Evolutionary conservation across 441 rosid species (phyloP).

Genomic region (Iberis amara): DNA sequence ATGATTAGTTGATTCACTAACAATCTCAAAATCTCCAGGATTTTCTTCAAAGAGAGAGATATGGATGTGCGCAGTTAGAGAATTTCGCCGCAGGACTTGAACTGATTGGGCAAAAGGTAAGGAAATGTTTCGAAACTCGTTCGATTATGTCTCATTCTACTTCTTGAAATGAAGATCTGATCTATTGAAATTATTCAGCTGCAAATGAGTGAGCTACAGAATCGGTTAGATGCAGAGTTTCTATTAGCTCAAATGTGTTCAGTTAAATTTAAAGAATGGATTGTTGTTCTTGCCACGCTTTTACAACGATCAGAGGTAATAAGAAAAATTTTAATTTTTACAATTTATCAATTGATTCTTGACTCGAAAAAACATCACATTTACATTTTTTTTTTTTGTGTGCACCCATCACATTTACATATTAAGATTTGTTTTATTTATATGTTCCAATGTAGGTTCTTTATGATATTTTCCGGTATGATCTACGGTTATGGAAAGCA

Average conservation of each 20-base stretch:
- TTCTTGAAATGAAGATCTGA: too few species aligned
- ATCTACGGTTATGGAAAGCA: slow-evolving; percentile 81
- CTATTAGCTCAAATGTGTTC: slow-evolving; percentile 99
- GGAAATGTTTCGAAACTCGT: too few species aligned
- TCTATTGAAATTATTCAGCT: slow-evolving; percentile 44
- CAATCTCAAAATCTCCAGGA: slow-evolving; percentile 50
- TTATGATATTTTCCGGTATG: slow-evolving; percentile 78
- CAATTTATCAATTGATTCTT: neutral
- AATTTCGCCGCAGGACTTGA: slow-evolving; percentile 90
- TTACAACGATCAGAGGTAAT: slow-evolving; percentile 82
- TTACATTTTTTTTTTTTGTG: too few species aligned
- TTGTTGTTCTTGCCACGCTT: slow-evolving; percentile 93
- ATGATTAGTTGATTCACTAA: neutral
- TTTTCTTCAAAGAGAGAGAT: slow-evolving; percentile 88
- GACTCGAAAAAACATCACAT: too few species aligned
- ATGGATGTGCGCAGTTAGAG: slow-evolving; percentile 81
- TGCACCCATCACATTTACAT: too few species aligned
- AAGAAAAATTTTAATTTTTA: neutral
- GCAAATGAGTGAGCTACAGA: slow-evolving; percentile 88
- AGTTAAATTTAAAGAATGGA: slow-evolving; percentile 97
- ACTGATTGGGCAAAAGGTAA: slow-evolving; percentile 81
- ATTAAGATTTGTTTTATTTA: too few species aligned
- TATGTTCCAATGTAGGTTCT: too few species aligned
- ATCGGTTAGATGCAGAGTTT: slow-evolving; percentile 93
- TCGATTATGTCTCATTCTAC: too few species aligned